Evolutionary conservation across 2,329 filamentous ascomycete genomes (phyloP), one percentile per base, ranked within the genome.

Genomic region (Aureobasidium sp.): DNA sequence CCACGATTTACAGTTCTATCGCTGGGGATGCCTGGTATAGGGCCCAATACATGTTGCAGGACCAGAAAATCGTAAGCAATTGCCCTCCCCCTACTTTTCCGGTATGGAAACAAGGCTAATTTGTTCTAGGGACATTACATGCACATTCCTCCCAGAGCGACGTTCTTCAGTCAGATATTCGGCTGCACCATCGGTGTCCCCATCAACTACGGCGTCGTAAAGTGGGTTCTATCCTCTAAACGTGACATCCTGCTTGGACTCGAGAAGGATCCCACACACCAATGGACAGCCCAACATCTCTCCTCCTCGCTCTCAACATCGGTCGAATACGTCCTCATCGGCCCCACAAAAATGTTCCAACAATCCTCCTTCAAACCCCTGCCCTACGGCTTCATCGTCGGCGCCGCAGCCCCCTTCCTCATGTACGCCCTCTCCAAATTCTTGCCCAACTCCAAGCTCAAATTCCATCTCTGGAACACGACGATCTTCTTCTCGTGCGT

Each of bases 1-100:
- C 83, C 1, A 81, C 80, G 0, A 75, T 80, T 0, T 56, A 85
- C 66, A 80, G 83, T 8, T 73, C 80, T 11, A 84, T 86, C 17
- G 82, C 83, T 1, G 83, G 83, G 14, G 82, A 85, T 59, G 82
- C 83, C 2, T 86, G 83, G 83, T 85, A 84, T 62, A 72, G 81
- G 17, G 81, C 81, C 0, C 81, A 82, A 65, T 76, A 78, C 24
- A 83, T 84, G 75, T 73, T 85, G 0, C 82, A 86, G 66, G 84
- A 86, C 67, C 81, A 82, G 68, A 84, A 85, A 67, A 84, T 86
- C n/a, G 31, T 33, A 12, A 33, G 31, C 31, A 33, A 9, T 12
- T 33, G 31, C 31, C 31, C 2, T 4, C 31, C 2, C 11, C 31
- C 31, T 33, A 11, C 11, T 2, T 12, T 4, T 3, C 9, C 12